Conservation (phyloP, 768 basidiomycete species). For the Dioszegia aurantiaca region DNA sequence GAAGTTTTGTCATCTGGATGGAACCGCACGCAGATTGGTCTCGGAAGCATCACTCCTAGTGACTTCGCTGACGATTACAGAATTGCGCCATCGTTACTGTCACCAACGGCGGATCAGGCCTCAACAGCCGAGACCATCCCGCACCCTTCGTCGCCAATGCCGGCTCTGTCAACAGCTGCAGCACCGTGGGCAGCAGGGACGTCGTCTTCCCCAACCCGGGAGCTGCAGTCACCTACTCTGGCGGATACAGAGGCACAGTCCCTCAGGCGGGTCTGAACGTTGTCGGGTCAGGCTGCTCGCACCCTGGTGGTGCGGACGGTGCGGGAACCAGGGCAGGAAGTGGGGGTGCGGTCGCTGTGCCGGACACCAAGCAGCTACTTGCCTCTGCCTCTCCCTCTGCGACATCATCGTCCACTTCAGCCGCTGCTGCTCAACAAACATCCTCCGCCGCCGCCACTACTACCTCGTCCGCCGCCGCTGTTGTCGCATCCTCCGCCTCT, state of each 20-base stretch:
- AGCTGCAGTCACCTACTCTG: conserved; percentile 28
- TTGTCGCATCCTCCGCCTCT: conserved; percentile 14
- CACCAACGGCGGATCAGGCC: conserved; percentile 42
- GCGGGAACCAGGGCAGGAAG: conserved; percentile 2
- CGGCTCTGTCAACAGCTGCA: conserved; percentile 38
- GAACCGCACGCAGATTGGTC: too few species aligned
- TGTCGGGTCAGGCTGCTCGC: conserved; percentile 44
- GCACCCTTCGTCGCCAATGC: conserved; percentile 50
- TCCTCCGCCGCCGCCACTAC: conserved; percentile 6
- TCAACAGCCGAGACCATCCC: conserved; percentile 34
- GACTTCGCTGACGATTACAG: too few species aligned
- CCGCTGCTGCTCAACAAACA: conserved; percentile 6
- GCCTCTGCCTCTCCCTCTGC: conserved; percentile 15
- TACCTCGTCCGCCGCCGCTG: conserved; percentile 9
- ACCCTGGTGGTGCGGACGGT: conserved; percentile 23
- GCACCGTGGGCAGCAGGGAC: conserved; percentile 40
- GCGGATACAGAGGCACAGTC: conserved; percentile 13
- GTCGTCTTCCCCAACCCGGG: conserved; percentile 51
- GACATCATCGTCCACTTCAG: conserved; percentile 4
- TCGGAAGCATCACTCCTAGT: too few species aligned
- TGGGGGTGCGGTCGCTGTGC: not conserved
- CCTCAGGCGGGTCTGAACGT: conserved; percentile 40
- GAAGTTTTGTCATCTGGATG: too few species aligned
- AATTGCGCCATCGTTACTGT: conserved; percentile 50
- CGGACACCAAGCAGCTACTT: not conserved